Evolutionary conservation across 768 basidiomycete genomes (phyloP).

Genomic region (Daedaleopsis sinensis): DNA sequence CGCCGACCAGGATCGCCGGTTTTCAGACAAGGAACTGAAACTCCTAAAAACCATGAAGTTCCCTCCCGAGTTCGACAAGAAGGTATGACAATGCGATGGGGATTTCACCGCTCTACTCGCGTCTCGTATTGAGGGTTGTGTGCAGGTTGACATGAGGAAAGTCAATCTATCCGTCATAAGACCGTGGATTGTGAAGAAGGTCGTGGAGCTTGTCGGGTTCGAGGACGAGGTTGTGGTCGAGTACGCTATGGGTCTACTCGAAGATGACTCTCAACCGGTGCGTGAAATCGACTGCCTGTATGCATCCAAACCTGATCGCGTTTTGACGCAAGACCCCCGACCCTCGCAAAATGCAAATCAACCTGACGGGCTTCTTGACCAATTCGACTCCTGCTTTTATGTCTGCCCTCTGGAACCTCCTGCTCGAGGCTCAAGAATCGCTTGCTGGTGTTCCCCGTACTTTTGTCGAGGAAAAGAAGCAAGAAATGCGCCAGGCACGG

Average conservation of each 20-base stretch:
- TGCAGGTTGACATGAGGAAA: constrained; percentile 91
- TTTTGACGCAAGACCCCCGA: constrained; percentile 68
- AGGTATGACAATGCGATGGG: constrained; percentile 46
- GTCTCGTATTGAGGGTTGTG: background rate
- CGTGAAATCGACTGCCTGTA: constrained; percentile 27
- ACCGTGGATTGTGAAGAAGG: constrained; percentile 95
- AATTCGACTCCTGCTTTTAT: constrained; percentile 87
- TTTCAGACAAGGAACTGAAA: constrained; percentile 93
- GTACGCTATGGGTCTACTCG: constrained; percentile 93
- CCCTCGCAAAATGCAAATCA: constrained; percentile 95
- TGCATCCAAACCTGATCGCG: background rate
- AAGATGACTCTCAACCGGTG: constrained; percentile 85
- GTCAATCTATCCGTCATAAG: constrained; percentile 91
- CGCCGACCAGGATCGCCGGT: constrained; percentile 88
- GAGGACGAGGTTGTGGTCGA: constrained; percentile 98
- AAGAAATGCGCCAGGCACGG: constrained; percentile 77
- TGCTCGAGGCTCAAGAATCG: constrained; percentile 92
- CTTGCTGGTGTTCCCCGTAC: constrained; percentile 88
- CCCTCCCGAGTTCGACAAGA: constrained; percentile 86
- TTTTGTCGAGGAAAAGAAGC: constrained; percentile 91
- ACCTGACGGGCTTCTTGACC: constrained; percentile 90
- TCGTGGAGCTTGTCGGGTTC: constrained; percentile 86
- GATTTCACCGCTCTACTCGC: background rate
- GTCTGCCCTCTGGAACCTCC: constrained; percentile 83
- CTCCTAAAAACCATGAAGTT: constrained; percentile 90